phyloP scores from a whole-genome alignment of 805 yeast species.

The Candida nanaspora region DNA sequence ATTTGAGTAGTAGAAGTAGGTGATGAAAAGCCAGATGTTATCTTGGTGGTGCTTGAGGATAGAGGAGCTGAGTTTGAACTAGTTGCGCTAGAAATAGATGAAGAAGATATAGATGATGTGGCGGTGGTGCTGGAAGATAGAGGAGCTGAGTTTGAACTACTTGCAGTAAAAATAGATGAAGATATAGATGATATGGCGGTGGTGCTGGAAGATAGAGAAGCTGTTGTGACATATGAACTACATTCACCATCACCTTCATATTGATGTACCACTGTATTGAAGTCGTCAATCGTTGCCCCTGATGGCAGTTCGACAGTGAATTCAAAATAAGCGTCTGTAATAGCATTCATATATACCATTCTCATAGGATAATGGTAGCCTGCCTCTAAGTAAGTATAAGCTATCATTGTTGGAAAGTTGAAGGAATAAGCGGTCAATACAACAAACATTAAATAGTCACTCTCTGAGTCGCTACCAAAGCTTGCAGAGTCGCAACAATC shows the following conservation, averaged over 20 bases:
- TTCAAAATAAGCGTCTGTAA: constrained; percentile 4
- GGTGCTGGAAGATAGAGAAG: too few species aligned
- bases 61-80: too few species aligned
- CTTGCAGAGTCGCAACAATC: constrained; percentile 19
- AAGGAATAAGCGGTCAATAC: background rate
- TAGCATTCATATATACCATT: constrained; percentile 10
- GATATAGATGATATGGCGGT: too few species aligned
- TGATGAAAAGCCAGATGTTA: background rate
- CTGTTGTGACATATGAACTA: too few species aligned
- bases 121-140: too few species aligned
- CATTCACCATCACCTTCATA: background rate
- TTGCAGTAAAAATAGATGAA: too few species aligned
- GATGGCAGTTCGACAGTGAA: constrained; percentile 8
- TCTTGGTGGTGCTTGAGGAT: background rate
- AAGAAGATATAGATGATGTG: too few species aligned
- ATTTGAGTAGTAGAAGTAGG: background rate
- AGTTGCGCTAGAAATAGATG: too few species aligned
- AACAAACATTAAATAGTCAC: background rate
- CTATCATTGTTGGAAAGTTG: background rate
- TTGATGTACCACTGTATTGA: background rate
- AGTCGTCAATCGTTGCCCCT: constrained; percentile 2
- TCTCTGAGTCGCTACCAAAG: background rate
- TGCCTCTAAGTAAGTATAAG: constrained; percentile 4
- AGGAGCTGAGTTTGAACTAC: too few species aligned
- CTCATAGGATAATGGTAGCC: constrained; percentile 13